Percentiles rank a stretch among this genome's conserved stretches.
Conservation (phyloP, 2,329 filamentous ascomycete species). For the Xylaria sp. region DNA sequence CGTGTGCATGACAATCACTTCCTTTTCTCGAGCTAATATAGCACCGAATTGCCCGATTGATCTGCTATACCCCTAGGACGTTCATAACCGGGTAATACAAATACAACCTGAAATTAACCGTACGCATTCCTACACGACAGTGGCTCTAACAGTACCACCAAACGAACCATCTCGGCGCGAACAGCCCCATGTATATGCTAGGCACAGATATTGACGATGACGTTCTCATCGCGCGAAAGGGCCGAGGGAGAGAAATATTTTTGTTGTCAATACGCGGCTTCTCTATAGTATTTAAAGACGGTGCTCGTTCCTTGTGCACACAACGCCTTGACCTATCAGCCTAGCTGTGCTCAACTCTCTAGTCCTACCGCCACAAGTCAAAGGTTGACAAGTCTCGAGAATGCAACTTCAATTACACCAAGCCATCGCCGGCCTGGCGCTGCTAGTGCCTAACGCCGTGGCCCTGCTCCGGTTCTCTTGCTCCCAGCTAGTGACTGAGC, state of each 20-base stretch:
- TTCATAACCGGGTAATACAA: conserved; percentile 21
- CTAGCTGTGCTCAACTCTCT: neutral
- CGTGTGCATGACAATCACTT: conserved; percentile 3
- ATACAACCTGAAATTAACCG: conserved; percentile 22
- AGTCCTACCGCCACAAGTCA: neutral
- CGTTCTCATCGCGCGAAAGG: neutral
- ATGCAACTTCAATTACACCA: conserved; percentile 17
- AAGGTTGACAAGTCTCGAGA: neutral
- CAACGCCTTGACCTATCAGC: neutral
- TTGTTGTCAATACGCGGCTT: neutral
- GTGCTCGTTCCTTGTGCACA: neutral
- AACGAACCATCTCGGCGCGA: neutral
- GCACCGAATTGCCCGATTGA: conserved; percentile 19
- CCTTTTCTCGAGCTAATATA: conserved; percentile 1
- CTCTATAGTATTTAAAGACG: conserved; percentile 7
- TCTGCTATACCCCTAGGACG: neutral
- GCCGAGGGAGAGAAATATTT: neutral
- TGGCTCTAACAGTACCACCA: neutral
- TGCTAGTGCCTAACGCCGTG: conserved; percentile 3
- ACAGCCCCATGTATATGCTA: neutral
- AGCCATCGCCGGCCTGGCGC: conserved; percentile 5
- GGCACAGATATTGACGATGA: neutral
- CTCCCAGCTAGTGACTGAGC: conserved; percentile 38
- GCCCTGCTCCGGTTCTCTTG: conserved; percentile 38
- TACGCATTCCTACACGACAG: conserved; percentile 6